A percentile compares a stretch with the other conserved stretches of the same genome.
These are phyloP conservation scores for Lipomyces chichibuensis DNA, from an alignment of 805 yeast genomes.

Conservation along the genomic window DNA sequence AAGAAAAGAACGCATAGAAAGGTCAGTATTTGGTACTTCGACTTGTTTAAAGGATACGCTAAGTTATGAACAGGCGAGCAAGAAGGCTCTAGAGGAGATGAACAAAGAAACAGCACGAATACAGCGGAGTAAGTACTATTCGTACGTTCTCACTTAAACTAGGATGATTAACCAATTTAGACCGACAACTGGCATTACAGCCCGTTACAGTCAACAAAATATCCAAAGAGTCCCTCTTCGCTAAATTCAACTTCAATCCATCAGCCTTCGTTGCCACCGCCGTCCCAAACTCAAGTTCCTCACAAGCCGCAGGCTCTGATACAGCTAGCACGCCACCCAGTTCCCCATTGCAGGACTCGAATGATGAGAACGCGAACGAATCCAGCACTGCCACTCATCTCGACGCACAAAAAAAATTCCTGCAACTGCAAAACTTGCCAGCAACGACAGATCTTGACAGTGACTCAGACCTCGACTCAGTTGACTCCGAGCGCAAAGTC, in stretches of 20 bases:
- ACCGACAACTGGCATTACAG: conserved; percentile 23
- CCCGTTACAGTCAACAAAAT: conserved; percentile 22
- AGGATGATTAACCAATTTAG: not conserved
- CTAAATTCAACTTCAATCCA: conserved; percentile 21
- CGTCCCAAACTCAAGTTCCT: not conserved
- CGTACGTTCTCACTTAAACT: not conserved
- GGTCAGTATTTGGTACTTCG: not conserved
- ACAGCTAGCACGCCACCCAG: not conserved
- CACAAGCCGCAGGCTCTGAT: not conserved
- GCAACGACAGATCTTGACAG: not conserved
- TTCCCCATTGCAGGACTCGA: not conserved
- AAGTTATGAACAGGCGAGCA: conserved; percentile 19
- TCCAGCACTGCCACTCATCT: not conserved
- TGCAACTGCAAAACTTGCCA: not conserved
- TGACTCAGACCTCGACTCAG: not conserved
- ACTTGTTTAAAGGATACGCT: not conserved
- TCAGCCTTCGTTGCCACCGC: not conserved
- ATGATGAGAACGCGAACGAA: not conserved
- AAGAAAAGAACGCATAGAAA: conserved; percentile 6
- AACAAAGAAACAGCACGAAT: conserved; percentile 31
- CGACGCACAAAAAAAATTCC: not conserved
- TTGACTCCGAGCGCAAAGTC: not conserved
- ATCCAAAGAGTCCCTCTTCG: conserved; percentile 22
- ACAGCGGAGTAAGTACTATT: conserved; percentile 21
- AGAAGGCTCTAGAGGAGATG: conserved; percentile 35